A percentile compares a stretch with the other conserved stretches of the same genome.
Evolutionary conservation across 164 flowering plant species (phyloP).

Genomic region (Saururus chinensis): DNA sequence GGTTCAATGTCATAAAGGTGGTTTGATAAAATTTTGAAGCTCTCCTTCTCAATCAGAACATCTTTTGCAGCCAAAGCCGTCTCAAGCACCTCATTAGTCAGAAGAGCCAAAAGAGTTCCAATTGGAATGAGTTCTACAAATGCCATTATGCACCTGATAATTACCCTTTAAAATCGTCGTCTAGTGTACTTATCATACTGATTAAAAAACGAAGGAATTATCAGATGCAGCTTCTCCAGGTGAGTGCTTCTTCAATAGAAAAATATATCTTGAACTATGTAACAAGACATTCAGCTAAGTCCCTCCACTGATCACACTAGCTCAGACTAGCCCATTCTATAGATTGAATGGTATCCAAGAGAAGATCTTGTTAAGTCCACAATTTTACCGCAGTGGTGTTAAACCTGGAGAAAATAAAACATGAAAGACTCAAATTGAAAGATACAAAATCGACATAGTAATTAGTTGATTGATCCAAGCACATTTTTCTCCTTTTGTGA

Average conservation of each 20-base stretch:
- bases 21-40: constrained; percentile 50
- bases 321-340: not conserved
- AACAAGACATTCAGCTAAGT: not conserved
- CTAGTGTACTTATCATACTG: not conserved
- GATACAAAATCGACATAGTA: not conserved
- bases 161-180: not conserved
- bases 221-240: not conserved
- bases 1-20: constrained; percentile 51
- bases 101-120: constrained; percentile 50
- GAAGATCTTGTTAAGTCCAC: not conserved
- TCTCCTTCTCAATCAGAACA: constrained; percentile 49
- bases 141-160: constrained; percentile 8
- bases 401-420: not conserved
- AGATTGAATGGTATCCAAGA: not conserved
- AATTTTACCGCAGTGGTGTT: not conserved
- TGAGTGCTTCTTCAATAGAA: not conserved
- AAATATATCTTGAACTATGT: not conserved
- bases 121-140: constrained; percentile 42
- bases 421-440: not conserved
- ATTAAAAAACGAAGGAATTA: not conserved
- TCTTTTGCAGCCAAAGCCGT: constrained; percentile 63
- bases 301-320: not conserved
- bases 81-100: constrained; percentile 42
- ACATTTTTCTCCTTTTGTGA: too few relatives aligned
- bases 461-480: too few relatives aligned